These are phyloP conservation scores for Tolypocladium amazonense DNA, from an alignment of 2,329 filamentous ascomycete species.

Conservation along the genomic window DNA sequence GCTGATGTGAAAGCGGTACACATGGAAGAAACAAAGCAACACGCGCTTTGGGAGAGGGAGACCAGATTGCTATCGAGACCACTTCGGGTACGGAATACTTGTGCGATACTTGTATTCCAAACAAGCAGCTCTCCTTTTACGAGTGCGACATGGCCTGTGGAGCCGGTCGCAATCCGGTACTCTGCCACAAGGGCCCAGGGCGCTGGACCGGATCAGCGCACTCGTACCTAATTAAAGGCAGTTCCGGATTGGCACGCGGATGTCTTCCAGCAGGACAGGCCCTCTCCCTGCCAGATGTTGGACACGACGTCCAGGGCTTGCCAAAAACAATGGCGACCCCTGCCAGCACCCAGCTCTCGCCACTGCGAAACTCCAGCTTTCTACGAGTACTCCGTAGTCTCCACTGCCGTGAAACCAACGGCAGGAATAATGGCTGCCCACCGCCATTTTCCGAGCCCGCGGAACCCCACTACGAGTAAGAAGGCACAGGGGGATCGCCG, in stretches of 20 bases:
- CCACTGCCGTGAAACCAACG: background rate
- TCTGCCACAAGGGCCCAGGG: constrained; percentile 14
- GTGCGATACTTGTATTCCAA: background rate
- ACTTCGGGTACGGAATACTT: background rate
- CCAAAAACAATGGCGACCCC: background rate
- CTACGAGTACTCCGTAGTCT: too few relatives aligned
- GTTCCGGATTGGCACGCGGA: background rate
- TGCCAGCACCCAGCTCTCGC: background rate
- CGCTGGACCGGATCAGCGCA: constrained; percentile 5
- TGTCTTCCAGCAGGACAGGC: background rate
- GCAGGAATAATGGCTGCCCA: background rate
- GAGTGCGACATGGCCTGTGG: constrained; percentile 10
- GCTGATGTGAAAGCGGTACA: background rate
- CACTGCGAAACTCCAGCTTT: background rate
- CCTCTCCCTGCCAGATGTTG: background rate
- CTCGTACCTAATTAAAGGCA: background rate
- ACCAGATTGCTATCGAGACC: background rate
- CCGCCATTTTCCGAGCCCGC: background rate
- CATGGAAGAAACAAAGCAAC: background rate
- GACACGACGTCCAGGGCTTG: background rate
- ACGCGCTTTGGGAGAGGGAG: background rate
- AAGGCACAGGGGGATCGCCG: background rate
- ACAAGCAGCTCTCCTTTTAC: background rate
- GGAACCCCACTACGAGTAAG: background rate
- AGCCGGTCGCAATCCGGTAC: constrained; percentile 19